Evolutionary conservation across 345 rosid genomes (phyloP).

Genomic region (Rubroshorea leprosula): DNA sequence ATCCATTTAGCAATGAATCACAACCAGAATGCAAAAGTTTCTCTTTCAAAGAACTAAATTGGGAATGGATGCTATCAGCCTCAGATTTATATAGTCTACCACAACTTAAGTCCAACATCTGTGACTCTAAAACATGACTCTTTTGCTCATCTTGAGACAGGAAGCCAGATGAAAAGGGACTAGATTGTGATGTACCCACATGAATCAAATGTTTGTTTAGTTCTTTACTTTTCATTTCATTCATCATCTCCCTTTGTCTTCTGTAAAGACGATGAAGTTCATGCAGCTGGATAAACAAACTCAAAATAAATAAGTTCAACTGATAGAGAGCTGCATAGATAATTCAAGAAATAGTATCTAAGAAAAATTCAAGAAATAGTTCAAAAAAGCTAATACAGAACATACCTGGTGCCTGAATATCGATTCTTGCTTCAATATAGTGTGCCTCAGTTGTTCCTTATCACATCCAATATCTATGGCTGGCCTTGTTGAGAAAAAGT

Average conservation of each 20-base stretch:
- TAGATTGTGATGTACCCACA: slow-evolving; percentile 26
- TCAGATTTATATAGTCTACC: slow-evolving; percentile 22
- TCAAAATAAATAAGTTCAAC: slow-evolving; percentile 1
- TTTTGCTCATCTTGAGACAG: slow-evolving; percentile 21
- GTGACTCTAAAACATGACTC: slow-evolving; percentile 13
- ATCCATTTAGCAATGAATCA: slow-evolving; percentile 26
- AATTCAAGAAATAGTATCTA: background rate
- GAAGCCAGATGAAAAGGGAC: slow-evolving; percentile 18
- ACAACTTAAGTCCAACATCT: slow-evolving; percentile 10
- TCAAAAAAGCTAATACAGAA: slow-evolving; percentile 5
- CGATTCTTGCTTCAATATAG: slow-evolving; percentile 67
- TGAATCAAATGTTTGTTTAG: slow-evolving; percentile 21
- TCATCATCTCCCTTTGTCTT: slow-evolving; percentile 69
- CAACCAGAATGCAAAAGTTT: slow-evolving; percentile 30
- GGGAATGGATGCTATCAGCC: slow-evolving; percentile 41
- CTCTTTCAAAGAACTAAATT: slow-evolving; percentile 25
- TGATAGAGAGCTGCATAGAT: slow-evolving; percentile 2
- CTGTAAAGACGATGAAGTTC: slow-evolving; percentile 77
- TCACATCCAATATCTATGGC: slow-evolving; percentile 29
- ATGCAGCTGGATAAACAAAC: slow-evolving; percentile 33
- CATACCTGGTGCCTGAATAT: slow-evolving; percentile 68
- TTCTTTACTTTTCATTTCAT: slow-evolving; percentile 51
- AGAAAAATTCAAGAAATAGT: background rate
- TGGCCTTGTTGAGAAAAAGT: slow-evolving; percentile 28
- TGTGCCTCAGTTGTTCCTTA: slow-evolving; percentile 50